phyloP scores from a whole-genome alignment of 2,329 filamentous ascomycete genomes.

The Cytospora mali region DNA sequence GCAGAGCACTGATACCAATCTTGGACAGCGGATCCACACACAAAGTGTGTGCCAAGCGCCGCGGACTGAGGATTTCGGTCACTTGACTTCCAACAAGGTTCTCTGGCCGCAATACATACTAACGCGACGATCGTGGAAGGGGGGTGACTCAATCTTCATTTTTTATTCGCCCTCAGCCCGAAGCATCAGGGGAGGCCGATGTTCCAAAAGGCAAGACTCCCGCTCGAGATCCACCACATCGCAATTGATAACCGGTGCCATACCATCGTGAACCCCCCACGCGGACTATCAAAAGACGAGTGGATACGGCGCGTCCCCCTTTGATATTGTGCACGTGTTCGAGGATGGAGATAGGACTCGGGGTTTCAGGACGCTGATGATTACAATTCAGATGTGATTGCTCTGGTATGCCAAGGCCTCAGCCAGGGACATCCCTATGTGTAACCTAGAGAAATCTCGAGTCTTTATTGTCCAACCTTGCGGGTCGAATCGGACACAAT shows the following conservation, averaged over 20 bases:
- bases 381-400: no score
- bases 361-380: neutral
- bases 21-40: no score
- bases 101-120: neutral
- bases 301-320: neutral
- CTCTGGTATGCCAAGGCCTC: no score
- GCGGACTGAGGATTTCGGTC: no score
- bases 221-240: neutral
- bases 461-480: neutral
- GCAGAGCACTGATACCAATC: no score
- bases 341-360: neutral
- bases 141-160: neutral
- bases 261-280: neutral
- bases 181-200: neutral
- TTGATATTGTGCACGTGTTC: no score
- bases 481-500: neutral
- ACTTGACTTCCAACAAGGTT: no score
- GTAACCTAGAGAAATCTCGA: neutral
- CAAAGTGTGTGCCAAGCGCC: no score
- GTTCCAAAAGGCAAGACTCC: neutral
- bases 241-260: neutral
- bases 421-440: no score
- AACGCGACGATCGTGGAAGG: neutral
- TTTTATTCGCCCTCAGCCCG: neutral
- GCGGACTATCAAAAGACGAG: neutral